These are phyloP conservation scores for Rosa lucieae DNA, from an alignment of 306 rosid species.

Conservation along the genomic window DNA sequence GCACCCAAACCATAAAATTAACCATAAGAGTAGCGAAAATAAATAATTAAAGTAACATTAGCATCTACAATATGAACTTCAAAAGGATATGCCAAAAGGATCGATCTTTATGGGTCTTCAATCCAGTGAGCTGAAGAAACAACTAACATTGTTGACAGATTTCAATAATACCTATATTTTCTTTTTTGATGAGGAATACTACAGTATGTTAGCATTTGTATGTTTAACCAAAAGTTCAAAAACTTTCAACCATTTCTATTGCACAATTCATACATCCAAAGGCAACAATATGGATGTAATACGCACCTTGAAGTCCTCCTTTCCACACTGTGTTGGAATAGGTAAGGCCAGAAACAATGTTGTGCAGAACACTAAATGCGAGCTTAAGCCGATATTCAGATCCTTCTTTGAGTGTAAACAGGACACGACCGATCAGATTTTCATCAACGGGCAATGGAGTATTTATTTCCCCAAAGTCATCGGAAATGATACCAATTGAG, in stretches of 20 bases:
- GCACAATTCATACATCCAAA: neutral
- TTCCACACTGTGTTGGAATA: slow-evolving; percentile 93
- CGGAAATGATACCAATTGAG: slow-evolving; percentile 72
- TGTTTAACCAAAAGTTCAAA: neutral
- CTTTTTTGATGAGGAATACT: neutral
- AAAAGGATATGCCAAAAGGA: neutral
- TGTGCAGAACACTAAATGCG: slow-evolving; percentile 74
- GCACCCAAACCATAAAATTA: slow-evolving; percentile 23
- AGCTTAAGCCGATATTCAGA: slow-evolving; percentile 76
- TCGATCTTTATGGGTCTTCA: neutral
- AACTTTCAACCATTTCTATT: neutral
- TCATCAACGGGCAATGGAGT: slow-evolving; percentile 64
- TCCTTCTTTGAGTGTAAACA: slow-evolving; percentile 77
- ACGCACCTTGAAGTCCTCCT: slow-evolving; percentile 76
- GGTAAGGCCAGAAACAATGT: slow-evolving; percentile 86
- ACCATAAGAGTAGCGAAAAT: neutral
- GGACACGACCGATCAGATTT: slow-evolving; percentile 37
- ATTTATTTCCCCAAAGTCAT: slow-evolving; percentile 69
- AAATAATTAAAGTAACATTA: neutral
- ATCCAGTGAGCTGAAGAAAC: neutral
- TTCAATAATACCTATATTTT: neutral
- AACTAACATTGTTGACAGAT: neutral
- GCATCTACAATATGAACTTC: neutral
- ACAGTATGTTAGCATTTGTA: neutral
- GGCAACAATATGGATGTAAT: neutral